Conservation (phyloP, 148 eudicot species). For the Bassia scoparia region DNA sequence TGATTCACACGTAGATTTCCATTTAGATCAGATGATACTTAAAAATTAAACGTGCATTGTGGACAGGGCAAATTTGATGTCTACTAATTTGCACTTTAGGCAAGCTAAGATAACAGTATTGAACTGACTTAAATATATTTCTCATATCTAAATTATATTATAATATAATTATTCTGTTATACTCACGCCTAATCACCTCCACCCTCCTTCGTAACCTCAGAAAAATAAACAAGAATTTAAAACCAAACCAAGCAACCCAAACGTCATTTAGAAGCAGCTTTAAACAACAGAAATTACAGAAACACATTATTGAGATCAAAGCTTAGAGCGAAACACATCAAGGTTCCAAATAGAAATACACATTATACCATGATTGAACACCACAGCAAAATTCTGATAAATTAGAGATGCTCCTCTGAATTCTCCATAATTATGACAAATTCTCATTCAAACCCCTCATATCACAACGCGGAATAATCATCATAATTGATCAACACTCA, state of each 20-base stretch:
- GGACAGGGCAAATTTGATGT: too few species aligned
- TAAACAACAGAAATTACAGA: not conserved
- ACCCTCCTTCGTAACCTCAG: not conserved
- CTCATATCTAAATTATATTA: too few species aligned
- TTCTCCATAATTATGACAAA: not conserved
- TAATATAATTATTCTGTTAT: too few species aligned
- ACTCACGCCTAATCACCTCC: too few species aligned
- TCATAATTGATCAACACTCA: conserved; percentile 5
- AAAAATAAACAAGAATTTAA: not conserved
- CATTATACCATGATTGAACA: conserved; percentile 10
- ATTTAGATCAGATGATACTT: too few species aligned
- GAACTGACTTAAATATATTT: too few species aligned
- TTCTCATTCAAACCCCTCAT: conserved; percentile 1
- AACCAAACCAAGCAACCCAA: too few species aligned
- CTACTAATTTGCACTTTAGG: too few species aligned
- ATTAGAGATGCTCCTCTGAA: not conserved
- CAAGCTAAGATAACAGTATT: too few species aligned
- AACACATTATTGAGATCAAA: not conserved
- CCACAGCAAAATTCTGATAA: not conserved
- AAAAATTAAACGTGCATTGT: too few species aligned
- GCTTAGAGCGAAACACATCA: not conserved
- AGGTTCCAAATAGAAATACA: conserved; percentile 7
- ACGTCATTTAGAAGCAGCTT: not conserved
- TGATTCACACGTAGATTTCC: too few species aligned
- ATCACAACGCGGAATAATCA: conserved; percentile 9